These are phyloP conservation scores for Stylonectria norvegica DNA, from an alignment of 2,329 filamentous ascomycete genomes.

Conservation along the genomic window DNA sequence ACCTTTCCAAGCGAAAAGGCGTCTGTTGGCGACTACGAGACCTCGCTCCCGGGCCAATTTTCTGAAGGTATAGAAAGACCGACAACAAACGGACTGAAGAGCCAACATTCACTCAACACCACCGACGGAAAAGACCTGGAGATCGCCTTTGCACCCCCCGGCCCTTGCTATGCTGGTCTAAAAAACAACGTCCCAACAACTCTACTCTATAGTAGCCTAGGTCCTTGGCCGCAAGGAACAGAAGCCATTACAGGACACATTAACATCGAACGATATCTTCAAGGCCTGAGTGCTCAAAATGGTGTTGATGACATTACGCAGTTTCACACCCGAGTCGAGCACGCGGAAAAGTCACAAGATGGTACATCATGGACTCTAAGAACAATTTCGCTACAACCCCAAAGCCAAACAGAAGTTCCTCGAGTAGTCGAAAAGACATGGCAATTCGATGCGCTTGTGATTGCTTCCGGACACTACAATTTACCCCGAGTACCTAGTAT, in stretches of 20 bases:
- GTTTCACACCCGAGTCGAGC: constrained; percentile 59
- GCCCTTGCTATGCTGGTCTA: constrained; percentile 55
- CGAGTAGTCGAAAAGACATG: constrained; percentile 29
- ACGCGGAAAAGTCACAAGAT: constrained; percentile 41
- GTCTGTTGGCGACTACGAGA: constrained; percentile 26
- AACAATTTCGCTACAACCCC: constrained; percentile 41
- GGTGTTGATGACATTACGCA: constrained; percentile 48
- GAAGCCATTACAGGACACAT: constrained; percentile 56
- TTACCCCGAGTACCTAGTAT: constrained; percentile 60
- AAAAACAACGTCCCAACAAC: constrained; percentile 74
- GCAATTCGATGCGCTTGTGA: constrained; percentile 61
- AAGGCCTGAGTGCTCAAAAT: constrained; percentile 50
- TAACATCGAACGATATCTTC: constrained; percentile 57
- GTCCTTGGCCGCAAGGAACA: constrained; percentile 56
- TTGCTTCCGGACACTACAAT: constrained; percentile 66
- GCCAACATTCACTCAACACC: neutral
- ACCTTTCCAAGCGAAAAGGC: constrained; percentile 32
- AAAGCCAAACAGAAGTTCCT: constrained; percentile 13
- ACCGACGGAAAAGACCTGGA: constrained; percentile 3
- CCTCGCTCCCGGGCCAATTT: constrained; percentile 12
- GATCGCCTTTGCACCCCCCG: constrained; percentile 24
- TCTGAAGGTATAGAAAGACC: neutral
- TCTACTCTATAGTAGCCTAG: constrained; percentile 41
- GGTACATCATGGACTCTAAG: constrained; percentile 48
- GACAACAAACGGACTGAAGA: neutral